Conservation (phyloP, 106 monocot genomes). For the Dioscorea dumetorum region DNA sequence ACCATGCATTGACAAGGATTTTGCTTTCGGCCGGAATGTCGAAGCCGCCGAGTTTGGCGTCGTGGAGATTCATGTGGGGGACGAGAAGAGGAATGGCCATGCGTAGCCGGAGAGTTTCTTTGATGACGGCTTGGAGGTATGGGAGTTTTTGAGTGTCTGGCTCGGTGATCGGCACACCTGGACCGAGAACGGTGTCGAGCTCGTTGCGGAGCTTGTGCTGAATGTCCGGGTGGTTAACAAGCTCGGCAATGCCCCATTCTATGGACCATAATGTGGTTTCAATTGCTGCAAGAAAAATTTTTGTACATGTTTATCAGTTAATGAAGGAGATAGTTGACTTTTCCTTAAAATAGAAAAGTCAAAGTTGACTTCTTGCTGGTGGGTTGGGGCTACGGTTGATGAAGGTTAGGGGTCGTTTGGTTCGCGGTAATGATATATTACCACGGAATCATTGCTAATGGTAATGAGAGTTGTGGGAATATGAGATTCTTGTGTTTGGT, state of each 20-base stretch:
- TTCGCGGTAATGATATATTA: no score
- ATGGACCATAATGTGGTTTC: conserved; percentile 67
- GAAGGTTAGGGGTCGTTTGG: no score
- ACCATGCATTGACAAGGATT: conserved; percentile 61
- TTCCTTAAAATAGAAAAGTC: no score
- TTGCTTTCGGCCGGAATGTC: conserved; percentile 45
- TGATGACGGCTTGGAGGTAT: conserved; percentile 51
- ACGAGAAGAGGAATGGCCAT: conserved; percentile 51
- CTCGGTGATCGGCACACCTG: conserved; percentile 24
- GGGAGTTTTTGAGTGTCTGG: conserved; percentile 37
- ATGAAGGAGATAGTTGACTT: no score
- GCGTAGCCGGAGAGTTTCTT: conserved; percentile 52
- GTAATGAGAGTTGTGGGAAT: no score
- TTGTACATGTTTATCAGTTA: no score
- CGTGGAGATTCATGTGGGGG: conserved; percentile 62
- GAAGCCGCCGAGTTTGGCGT: conserved; percentile 38
- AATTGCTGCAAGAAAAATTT: conserved; percentile 24
- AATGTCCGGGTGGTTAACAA: conserved; percentile 48
- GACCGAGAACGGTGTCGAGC: conserved; percentile 29
- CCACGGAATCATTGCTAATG: no score
- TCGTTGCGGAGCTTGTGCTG: conserved; percentile 37
- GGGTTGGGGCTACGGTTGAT: no score
- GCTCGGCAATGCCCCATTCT: conserved; percentile 59
- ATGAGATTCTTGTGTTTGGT: no score
- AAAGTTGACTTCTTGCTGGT: no score